phyloP scores from a whole-genome alignment of 148 eudicot species.

The Simmondsia chinensis region DNA sequence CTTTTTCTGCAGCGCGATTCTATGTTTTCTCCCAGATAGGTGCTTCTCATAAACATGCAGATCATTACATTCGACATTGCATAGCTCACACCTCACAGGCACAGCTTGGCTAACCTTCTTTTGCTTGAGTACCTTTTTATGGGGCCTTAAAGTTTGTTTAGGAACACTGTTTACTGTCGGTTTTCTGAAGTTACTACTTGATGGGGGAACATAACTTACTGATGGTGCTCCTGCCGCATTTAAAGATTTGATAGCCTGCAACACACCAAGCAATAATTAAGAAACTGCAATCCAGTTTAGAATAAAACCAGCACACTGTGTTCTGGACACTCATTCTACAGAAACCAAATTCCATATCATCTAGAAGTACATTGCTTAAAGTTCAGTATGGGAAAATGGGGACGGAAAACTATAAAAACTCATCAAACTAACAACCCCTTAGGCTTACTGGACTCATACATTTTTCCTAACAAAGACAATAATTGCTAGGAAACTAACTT shows the following conservation, averaged over 20 bases:
- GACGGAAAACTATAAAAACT: too few relatives aligned
- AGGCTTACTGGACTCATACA: too few relatives aligned
- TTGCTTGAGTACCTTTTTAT: slow-evolving; percentile 1
- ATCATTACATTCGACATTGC: slow-evolving; percentile 22
- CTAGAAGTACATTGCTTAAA: too few relatives aligned
- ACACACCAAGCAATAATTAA: too few relatives aligned
- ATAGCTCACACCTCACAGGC: slow-evolving; percentile 22
- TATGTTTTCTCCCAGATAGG: slow-evolving; percentile 26
- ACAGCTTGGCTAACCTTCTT: slow-evolving; percentile 8
- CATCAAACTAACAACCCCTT: too few relatives aligned
- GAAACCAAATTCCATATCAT: too few relatives aligned
- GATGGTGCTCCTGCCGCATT: slow-evolving; percentile 2
- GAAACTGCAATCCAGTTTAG: too few relatives aligned
- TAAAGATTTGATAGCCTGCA: slow-evolving; percentile 13
- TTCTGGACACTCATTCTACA: too few relatives aligned
- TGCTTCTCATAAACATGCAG: slow-evolving; percentile 22
- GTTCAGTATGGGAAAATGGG: too few relatives aligned
- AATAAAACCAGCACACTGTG: too few relatives aligned
- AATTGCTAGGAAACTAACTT: too few relatives aligned
- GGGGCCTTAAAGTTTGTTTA: slow-evolving; percentile 5
- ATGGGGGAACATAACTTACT: slow-evolving; percentile 4
- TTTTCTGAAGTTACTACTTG: background rate
- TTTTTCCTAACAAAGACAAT: too few relatives aligned
- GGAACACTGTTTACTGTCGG: background rate
- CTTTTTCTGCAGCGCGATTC: slow-evolving; percentile 9